phyloP scores from a whole-genome alignment of 768 basidiomycete species.

The Russula virescens region DNA sequence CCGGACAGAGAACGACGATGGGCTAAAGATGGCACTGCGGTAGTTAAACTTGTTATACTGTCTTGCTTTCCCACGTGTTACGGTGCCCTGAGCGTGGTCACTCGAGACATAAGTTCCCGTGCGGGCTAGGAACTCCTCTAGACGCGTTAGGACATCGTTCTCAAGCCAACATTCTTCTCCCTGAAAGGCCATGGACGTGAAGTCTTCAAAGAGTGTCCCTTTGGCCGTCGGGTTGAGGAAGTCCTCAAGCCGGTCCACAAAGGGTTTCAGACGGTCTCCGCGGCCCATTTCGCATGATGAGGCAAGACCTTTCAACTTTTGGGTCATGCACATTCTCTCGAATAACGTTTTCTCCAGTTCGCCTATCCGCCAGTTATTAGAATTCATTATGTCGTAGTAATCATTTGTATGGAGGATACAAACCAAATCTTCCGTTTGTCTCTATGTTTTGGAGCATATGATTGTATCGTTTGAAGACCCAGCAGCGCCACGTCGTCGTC shows the following conservation, averaged over 20 bases:
- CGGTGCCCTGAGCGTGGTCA: too few species aligned
- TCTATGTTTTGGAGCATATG: slow-evolving; percentile 30
- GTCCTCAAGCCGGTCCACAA: not conserved
- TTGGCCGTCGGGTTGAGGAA: not conserved
- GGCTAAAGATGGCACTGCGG: not conserved
- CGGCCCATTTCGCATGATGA: not conserved
- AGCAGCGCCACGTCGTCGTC: slow-evolving; percentile 35
- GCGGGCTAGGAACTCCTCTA: not conserved
- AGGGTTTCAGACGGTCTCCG: not conserved
- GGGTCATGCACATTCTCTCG: not conserved
- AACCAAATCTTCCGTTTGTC: slow-evolving; percentile 5
- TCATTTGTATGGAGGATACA: not conserved
- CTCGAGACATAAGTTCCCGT: not conserved
- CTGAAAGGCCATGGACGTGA: not conserved
- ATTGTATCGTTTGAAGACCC: slow-evolving; percentile 35
- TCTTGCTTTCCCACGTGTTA: not conserved
- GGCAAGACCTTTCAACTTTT: not conserved
- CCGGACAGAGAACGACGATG: not conserved
- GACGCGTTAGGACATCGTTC: not conserved
- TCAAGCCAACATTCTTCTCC: not conserved
- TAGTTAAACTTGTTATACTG: not conserved
- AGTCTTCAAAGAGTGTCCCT: not conserved
- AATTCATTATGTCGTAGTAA: not conserved
- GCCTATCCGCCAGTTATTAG: not conserved
- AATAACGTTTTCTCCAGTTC: slow-evolving; percentile 25